Conservation (phyloP, 805 yeast genomes). For the Nakazawaea molendinolei region DNA sequence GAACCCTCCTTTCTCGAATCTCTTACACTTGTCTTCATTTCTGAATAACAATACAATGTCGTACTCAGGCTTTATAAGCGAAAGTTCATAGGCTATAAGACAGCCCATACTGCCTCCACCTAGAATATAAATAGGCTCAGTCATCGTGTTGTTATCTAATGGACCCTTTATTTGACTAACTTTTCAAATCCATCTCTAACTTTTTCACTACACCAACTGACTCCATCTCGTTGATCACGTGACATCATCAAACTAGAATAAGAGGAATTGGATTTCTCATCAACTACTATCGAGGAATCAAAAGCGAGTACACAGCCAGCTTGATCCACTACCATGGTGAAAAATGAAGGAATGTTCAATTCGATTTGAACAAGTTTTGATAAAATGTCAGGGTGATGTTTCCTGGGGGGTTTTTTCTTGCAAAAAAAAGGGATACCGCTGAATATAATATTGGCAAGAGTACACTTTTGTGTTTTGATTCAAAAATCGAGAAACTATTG, state of each 20-base stretch:
- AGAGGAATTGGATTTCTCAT: too few species aligned
- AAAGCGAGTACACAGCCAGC: neutral
- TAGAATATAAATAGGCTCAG: constrained; percentile 22
- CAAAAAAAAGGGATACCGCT: too few species aligned
- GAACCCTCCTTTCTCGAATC: constrained; percentile 35
- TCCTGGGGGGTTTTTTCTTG: too few species aligned
- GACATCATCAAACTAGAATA: too few species aligned
- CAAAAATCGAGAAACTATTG: too few species aligned
- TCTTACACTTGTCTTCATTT: constrained; percentile 32
- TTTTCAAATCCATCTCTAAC: neutral
- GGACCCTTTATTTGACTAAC: neutral
- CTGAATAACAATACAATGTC: constrained; percentile 34
- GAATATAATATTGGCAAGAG: too few species aligned
- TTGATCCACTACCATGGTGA: neutral
- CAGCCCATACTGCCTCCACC: constrained; percentile 53
- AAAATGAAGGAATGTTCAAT: neutral
- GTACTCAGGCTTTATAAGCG: constrained; percentile 28
- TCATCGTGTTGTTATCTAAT: neutral
- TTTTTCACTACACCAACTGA: too few species aligned
- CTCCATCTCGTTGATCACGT: too few species aligned
- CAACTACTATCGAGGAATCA: neutral
- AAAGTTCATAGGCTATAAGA: constrained; percentile 41
- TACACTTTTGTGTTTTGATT: too few species aligned
- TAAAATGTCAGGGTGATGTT: too few species aligned
- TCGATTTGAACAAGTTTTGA: too few species aligned